A percentile compares a stretch with the other conserved stretches of the same genome.
These are phyloP conservation scores for Saitozyma sp. DNA, from an alignment of 768 basidiomycete genomes.

Conservation along the genomic window DNA sequence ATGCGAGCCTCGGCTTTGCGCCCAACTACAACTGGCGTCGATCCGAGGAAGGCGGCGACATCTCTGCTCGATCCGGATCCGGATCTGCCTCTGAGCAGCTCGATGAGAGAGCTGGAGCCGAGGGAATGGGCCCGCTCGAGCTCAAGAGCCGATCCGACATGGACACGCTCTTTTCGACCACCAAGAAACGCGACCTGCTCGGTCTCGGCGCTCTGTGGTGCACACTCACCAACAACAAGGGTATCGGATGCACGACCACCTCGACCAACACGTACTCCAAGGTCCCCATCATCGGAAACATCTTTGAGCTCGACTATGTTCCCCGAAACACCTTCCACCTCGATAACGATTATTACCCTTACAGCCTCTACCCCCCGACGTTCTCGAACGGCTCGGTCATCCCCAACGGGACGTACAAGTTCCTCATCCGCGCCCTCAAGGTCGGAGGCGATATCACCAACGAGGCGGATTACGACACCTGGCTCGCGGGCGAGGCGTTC, in stretches of 20 bases:
- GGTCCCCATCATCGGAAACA: conserved; percentile 59
- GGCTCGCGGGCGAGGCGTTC: conserved; percentile 8
- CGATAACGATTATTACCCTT: conserved; percentile 46
- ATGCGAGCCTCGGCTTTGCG: conserved; percentile 41
- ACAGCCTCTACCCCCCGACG: conserved; percentile 31
- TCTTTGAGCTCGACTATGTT: conserved; percentile 58
- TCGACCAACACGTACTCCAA: conserved; percentile 32
- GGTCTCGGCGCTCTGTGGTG: conserved; percentile 20
- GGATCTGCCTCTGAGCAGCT: background rate
- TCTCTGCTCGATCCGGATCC: too few species aligned
- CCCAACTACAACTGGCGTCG: conserved; percentile 32
- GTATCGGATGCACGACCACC: conserved; percentile 18
- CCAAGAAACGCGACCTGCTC: background rate
- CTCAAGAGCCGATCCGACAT: background rate
- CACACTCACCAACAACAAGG: conserved; percentile 27
- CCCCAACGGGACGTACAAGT: conserved; percentile 56
- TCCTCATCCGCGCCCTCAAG: conserved; percentile 57
- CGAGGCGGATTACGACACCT: conserved; percentile 57
- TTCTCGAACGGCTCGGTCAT: conserved; percentile 56
- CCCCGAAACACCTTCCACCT: conserved; percentile 52
- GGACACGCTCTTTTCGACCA: background rate
- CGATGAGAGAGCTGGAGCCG: background rate
- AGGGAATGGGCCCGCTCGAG: background rate
- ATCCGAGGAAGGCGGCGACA: background rate
- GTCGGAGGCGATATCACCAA: conserved; percentile 56